Evolutionary conservation across 495 filamentous ascomycete species (phyloP).

Genomic region (Lasiosphaeria hispida): DNA sequence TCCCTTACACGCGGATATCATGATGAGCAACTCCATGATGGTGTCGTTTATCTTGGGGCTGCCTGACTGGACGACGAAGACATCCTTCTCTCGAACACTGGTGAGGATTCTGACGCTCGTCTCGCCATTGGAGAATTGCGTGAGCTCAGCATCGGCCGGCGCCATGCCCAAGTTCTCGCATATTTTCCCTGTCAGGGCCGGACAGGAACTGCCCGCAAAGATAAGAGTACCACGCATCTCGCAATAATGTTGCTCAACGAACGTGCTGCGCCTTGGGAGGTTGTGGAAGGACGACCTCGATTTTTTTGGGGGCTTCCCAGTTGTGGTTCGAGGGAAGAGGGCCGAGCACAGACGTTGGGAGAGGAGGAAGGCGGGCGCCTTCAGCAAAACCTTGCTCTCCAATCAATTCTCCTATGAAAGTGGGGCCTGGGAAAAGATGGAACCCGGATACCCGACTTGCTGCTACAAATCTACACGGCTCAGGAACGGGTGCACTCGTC

Average conservation of each 20-base stretch:
- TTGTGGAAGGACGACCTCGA: too few species aligned
- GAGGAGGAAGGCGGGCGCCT: too few species aligned
- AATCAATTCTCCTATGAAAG: too few species aligned
- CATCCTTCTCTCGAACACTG: slow-evolving; percentile 95
- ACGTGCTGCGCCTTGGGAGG: too few species aligned
- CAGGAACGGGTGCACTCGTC: too few species aligned
- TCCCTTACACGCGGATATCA: slow-evolving; percentile 98
- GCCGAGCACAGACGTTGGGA: too few species aligned
- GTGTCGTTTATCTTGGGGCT: slow-evolving; percentile 97
- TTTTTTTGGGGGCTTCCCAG: too few species aligned
- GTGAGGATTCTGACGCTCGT: slow-evolving; percentile 91
- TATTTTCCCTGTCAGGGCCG: slow-evolving; percentile 55
- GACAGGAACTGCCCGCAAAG: slow-evolving; percentile 57
- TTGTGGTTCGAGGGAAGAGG: too few species aligned
- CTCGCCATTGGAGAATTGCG: slow-evolving; percentile 74
- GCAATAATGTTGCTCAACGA: slow-evolving; percentile 1
- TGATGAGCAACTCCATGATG: slow-evolving; percentile 97
- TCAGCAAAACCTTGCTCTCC: too few species aligned
- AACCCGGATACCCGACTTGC: too few species aligned
- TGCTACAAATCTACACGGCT: too few species aligned
- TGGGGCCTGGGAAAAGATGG: too few species aligned
- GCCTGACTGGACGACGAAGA: slow-evolving; percentile 97
- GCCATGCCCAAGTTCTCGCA: slow-evolving; percentile 58
- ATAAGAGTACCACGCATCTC: slow-evolving; percentile 57
- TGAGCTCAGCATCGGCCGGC: slow-evolving; percentile 55